These are phyloP conservation scores for Lentinula lateritia DNA, from an alignment of 768 basidiomycete species.

Conservation along the genomic window DNA sequence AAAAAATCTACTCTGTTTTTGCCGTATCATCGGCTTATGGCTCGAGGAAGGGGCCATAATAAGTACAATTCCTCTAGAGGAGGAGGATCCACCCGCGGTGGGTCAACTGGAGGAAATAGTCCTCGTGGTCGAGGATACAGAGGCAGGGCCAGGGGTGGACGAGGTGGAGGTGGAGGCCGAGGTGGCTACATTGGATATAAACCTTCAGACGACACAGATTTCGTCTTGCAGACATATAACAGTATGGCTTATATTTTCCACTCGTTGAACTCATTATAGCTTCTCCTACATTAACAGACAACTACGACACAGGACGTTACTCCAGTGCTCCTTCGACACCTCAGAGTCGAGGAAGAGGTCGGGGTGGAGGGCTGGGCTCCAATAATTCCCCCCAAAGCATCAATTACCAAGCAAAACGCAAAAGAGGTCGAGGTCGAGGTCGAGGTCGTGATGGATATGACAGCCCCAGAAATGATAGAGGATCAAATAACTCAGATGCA, in stretches of 20 bases:
- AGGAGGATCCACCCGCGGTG: background rate
- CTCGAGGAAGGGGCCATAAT: background rate
- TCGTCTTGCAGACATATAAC: slow-evolving; percentile 22
- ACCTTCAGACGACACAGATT: slow-evolving; percentile 15
- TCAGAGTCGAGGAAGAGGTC: slow-evolving; percentile 8
- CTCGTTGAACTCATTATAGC: background rate
- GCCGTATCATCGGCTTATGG: slow-evolving; percentile 2
- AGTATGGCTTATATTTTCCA: background rate
- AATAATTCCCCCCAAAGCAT: slow-evolving; percentile 5
- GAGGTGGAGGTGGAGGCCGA: slow-evolving; percentile 20
- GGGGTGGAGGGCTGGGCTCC: slow-evolving; percentile 16
- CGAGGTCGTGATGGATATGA: slow-evolving; percentile 17
- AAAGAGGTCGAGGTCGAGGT: slow-evolving; percentile 22
- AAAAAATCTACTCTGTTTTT: background rate
- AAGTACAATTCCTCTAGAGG: background rate
- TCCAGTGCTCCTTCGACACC: background rate
- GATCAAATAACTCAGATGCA: slow-evolving; percentile 19
- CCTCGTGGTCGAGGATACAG: slow-evolving; percentile 12
- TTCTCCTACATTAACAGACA: background rate
- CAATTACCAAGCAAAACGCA: slow-evolving; percentile 12
- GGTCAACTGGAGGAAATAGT: background rate
- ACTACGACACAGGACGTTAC: slow-evolving; percentile 11
- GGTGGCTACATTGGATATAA: slow-evolving; percentile 22
- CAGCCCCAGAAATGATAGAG: slow-evolving; percentile 13
- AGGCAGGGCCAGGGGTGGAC: slow-evolving; percentile 21